Evolutionary conservation across 2,329 filamentous ascomycete species (phyloP).

Genomic region (Xylaria sp.): DNA sequence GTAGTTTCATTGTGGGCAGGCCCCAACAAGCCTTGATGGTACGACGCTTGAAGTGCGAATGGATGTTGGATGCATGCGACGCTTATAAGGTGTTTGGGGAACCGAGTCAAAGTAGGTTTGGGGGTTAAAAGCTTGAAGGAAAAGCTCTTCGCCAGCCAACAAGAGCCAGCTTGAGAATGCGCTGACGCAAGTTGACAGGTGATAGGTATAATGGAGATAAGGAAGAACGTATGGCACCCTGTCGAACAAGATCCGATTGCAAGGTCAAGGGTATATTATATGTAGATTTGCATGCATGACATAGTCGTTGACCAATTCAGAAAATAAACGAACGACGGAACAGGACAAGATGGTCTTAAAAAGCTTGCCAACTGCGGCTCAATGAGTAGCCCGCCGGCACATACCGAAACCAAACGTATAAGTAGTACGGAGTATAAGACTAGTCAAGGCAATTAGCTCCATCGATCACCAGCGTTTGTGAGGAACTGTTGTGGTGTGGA

Average conservation of each 20-base stretch:
- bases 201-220: not conserved
- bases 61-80: constrained; percentile 18
- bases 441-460: constrained; percentile 19
- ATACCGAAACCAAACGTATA: constrained; percentile 23
- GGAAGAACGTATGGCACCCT: constrained; percentile 12
- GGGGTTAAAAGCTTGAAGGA: constrained; percentile 17
- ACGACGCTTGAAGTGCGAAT: constrained; percentile 4
- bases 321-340: constrained; percentile 14
- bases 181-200: constrained; percentile 19
- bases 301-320: constrained; percentile 28
- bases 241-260: constrained; percentile 22
- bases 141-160: constrained; percentile 26
- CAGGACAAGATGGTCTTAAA: constrained; percentile 21
- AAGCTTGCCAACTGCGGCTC: constrained; percentile 15
- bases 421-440: constrained; percentile 15
- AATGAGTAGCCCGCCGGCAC: constrained; percentile 8
- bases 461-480: constrained; percentile 2
- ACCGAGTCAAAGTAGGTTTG: constrained; percentile 4
- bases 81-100: constrained; percentile 9
- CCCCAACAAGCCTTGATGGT: not conserved
- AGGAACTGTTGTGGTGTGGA: constrained; percentile 24
- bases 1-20: constrained; percentile 42
- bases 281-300: constrained; percentile 29
- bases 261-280: constrained; percentile 28
- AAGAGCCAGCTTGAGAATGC: constrained; percentile 20